A percentile compares a stretch with the other conserved stretches of the same genome.
phyloP scores from a whole-genome alignment of 352 stramenopile genomes.

The Phytopythium mirpurense region DNA sequence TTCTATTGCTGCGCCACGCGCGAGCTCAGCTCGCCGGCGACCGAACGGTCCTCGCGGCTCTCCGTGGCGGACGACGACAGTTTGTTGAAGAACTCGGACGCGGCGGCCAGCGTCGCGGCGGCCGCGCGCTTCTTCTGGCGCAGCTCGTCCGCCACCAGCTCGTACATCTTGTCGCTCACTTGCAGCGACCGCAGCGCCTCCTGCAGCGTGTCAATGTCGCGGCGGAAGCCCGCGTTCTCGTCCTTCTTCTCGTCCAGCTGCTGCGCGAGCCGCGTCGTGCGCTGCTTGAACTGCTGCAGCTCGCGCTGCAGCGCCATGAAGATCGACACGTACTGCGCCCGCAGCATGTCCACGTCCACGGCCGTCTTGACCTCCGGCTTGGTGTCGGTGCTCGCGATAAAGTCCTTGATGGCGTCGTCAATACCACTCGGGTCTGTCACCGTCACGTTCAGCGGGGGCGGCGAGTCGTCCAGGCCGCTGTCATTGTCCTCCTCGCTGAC shows the following conservation, averaged over 20 bases:
- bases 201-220: constrained; percentile 61
- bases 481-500: constrained; percentile 12
- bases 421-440: constrained; percentile 27
- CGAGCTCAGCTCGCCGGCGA: too few species aligned
- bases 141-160: constrained; percentile 47
- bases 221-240: constrained; percentile 50
- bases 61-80: background rate
- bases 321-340: constrained; percentile 55
- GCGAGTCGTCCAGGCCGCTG: background rate
- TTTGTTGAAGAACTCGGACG: constrained; percentile 5
- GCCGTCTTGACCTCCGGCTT: constrained; percentile 8
- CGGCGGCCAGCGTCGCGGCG: constrained; percentile 3
- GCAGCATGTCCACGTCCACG: constrained; percentile 26
- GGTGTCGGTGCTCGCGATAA: constrained; percentile 19
- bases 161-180: constrained; percentile 54
- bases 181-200: constrained; percentile 58
- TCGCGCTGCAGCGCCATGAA: constrained; percentile 62
- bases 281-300: constrained; percentile 50
- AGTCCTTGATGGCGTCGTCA: constrained; percentile 49
- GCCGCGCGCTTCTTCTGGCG: constrained; percentile 26
- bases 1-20: too few species aligned
- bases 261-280: constrained; percentile 37
- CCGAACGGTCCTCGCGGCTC: too few species aligned
- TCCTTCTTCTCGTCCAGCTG: constrained; percentile 55
- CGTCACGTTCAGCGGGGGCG: constrained; percentile 11